Percentiles rank a stretch among this genome's conserved stretches.
phyloP scores from a whole-genome alignment of 306 rosid species.

The Rosa multiflora region DNA sequence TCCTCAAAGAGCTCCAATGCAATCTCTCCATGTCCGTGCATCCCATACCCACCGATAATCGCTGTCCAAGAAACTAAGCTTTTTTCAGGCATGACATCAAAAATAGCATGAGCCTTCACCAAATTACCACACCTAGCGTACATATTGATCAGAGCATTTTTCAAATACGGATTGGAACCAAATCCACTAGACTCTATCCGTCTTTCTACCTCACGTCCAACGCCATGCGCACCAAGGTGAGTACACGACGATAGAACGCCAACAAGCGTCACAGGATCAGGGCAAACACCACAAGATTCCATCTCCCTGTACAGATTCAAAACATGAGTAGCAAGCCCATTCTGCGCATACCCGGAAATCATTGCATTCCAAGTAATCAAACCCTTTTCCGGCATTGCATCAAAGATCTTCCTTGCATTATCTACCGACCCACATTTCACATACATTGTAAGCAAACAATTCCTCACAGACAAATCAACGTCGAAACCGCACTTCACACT shows the following conservation, averaged over 20 bases:
- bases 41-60: conserved; percentile 73
- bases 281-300: conserved; percentile 32
- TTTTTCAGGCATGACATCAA: conserved; percentile 38
- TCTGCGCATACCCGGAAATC: conserved; percentile 85
- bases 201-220: conserved; percentile 40
- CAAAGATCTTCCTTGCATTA: conserved; percentile 55
- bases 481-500: conserved; percentile 50
- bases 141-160: conserved; percentile 48
- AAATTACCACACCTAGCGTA: conserved; percentile 52
- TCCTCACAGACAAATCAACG: conserved; percentile 48
- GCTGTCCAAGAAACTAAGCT: conserved; percentile 53
- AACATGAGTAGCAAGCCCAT: conserved; percentile 63
- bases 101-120: conserved; percentile 41
- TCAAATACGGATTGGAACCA: conserved; percentile 36
- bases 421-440: conserved; percentile 62
- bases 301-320: conserved; percentile 57
- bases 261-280: conserved; percentile 46
- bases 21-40: conserved; percentile 79
- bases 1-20: conserved; percentile 62
- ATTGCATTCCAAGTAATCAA: conserved; percentile 89
- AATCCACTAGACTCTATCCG: conserved; percentile 31
- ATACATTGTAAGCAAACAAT: conserved; percentile 80
- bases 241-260: conserved; percentile 56
- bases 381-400: conserved; percentile 57
- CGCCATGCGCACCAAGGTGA: conserved; percentile 40